phyloP scores from a whole-genome alignment of 208 protist species.

The Leishmania arabica region DNA sequence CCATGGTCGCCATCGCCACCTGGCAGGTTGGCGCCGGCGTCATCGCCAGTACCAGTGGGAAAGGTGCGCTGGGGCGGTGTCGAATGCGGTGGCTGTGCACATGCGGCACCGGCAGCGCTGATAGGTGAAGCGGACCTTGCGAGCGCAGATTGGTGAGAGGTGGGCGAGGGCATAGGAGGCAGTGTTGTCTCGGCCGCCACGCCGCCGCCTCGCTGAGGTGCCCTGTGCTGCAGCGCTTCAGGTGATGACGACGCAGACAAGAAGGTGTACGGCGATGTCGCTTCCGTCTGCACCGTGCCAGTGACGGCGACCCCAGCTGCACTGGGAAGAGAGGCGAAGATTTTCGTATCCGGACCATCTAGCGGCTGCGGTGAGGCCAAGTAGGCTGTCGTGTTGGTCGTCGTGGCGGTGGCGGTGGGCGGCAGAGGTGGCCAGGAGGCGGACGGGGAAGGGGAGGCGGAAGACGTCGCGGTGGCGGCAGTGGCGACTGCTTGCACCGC shows the following conservation, averaged over 20 bases:
- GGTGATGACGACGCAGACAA: constrained; percentile 9
- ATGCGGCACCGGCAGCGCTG: background rate
- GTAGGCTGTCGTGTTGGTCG: background rate
- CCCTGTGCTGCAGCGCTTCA: background rate
- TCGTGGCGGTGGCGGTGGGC: background rate
- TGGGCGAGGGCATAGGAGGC: background rate
- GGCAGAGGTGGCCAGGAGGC: constrained; percentile 14
- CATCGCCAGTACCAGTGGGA: background rate
- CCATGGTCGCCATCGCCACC: background rate
- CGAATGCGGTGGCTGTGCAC: background rate
- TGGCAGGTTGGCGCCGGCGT: background rate
- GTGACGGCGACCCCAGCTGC: background rate
- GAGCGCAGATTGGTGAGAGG: background rate
- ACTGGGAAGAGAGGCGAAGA: background rate
- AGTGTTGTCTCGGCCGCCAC: background rate
- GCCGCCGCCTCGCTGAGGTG: background rate
- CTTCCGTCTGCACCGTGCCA: background rate
- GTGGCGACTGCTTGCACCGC: background rate
- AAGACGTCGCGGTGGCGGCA: constrained; percentile 1
- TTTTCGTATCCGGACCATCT: background rate
- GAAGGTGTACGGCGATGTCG: constrained; percentile 11
- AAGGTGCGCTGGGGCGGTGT: background rate
- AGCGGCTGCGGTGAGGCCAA: background rate
- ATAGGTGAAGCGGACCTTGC: background rate
- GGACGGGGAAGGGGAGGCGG: background rate